Percentiles rank a stretch among this genome's conserved stretches.
These are phyloP conservation scores for Trametes pubescens DNA, from an alignment of 1,284 basidiomycete genomes.

Conservation along the genomic window DNA sequence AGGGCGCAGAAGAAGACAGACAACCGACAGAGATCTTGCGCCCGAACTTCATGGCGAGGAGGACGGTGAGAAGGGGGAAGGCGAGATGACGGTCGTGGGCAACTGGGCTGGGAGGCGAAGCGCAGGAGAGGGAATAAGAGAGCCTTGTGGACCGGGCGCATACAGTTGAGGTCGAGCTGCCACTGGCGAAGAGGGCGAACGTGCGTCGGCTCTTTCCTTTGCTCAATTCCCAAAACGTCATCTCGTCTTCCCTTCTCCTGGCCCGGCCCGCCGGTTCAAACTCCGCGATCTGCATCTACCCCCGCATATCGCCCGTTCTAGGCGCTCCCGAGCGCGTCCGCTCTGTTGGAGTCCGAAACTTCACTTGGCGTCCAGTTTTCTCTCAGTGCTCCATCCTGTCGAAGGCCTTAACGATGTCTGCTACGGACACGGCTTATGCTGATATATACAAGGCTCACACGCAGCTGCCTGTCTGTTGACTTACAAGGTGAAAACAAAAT, in stretches of 20 bases:
- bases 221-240: slow-evolving; percentile 5
- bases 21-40: slow-evolving; percentile 83
- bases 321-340: too few species aligned
- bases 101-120: slow-evolving; percentile 1
- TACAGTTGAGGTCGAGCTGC: not conserved
- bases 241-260: not conserved
- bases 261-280: not conserved
- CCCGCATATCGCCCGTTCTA: not conserved
- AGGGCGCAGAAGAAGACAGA: slow-evolving; percentile 8
- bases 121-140: slow-evolving; percentile 2
- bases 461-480: too few species aligned
- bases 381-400: too few species aligned
- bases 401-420: too few species aligned
- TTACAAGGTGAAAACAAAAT: too few species aligned
- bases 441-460: too few species aligned
- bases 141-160: not conserved
- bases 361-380: too few species aligned
- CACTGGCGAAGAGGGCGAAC: slow-evolving; percentile 6
- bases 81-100: slow-evolving; percentile 3
- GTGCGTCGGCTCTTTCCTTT: slow-evolving; percentile 8
- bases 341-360: too few species aligned
- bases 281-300: slow-evolving; percentile 8
- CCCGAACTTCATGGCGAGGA: slow-evolving; percentile 82
- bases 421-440: too few species aligned
- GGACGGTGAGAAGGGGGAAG: slow-evolving; percentile 5